A percentile compares a stretch with the other conserved stretches of the same genome.
Conservation (phyloP, 2,329 filamentous ascomycete genomes). For the Aaosphaeria arxii region DNA sequence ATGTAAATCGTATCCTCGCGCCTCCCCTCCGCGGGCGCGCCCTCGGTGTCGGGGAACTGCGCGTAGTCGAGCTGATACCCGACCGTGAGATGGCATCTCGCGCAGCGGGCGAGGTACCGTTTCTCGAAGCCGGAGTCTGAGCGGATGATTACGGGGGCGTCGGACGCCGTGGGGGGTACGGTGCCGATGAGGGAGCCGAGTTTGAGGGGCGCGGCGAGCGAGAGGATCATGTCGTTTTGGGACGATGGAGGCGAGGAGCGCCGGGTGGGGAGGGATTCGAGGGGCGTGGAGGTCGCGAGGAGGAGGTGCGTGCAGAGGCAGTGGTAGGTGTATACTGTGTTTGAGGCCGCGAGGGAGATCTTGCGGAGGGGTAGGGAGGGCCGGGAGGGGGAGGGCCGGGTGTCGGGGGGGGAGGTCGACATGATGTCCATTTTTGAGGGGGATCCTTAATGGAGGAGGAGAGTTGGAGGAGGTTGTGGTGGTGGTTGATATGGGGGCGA, state of each 20-base stretch:
- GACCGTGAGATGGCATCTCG: conserved; percentile 58
- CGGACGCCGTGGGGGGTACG: conserved; percentile 50
- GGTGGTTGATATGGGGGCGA: too few species aligned
- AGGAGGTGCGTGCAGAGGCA: conserved; percentile 67
- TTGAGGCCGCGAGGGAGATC: conserved; percentile 31
- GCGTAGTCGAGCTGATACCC: conserved; percentile 60
- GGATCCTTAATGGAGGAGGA: too few species aligned
- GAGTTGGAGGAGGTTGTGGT: too few species aligned
- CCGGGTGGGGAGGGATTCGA: conserved; percentile 54
- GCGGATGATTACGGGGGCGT: conserved; percentile 51
- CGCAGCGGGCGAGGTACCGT: conserved; percentile 57
- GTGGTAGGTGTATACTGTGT: conserved; percentile 54
- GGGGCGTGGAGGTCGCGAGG: conserved; percentile 55
- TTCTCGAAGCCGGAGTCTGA: conserved; percentile 67
- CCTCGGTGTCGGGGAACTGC: conserved; percentile 40
- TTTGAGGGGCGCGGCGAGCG: conserved; percentile 8
- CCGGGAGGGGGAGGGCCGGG: neutral
- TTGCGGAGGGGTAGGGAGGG: conserved; percentile 7
- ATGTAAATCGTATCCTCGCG: conserved; percentile 56
- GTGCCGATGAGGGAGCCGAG: conserved; percentile 42
- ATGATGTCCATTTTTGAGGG: too few species aligned
- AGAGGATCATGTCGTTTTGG: conserved; percentile 54
- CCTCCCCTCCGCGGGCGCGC: conserved; percentile 24
- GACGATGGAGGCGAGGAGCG: conserved; percentile 50
- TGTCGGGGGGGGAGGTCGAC: too few species aligned